Percentiles rank a stretch among this genome's conserved stretches.
Evolutionary conservation across 208 protist genomes (phyloP).

Genomic region (Leishmania gerbilli): DNA sequence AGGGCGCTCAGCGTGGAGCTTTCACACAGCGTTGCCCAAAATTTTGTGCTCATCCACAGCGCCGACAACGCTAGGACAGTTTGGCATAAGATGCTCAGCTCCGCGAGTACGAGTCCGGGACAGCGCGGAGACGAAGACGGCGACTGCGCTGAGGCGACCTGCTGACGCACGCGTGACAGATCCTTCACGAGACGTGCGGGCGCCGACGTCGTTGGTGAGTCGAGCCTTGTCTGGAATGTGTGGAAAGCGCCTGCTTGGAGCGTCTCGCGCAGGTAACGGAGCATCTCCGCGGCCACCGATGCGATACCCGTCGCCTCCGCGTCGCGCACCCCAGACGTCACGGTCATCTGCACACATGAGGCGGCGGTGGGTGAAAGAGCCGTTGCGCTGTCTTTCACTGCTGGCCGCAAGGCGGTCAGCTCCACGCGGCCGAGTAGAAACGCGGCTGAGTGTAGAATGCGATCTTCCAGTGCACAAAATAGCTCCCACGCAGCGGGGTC

Average conservation of each 20-base stretch:
- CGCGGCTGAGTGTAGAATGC: slow-evolving; percentile 3
- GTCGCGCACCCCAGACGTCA: neutral
- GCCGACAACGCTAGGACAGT: slow-evolving; percentile 17
- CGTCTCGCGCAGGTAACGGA: neutral
- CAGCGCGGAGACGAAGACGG: neutral
- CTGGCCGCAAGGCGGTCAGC: slow-evolving; percentile 1
- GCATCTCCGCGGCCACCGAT: neutral
- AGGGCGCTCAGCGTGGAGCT: slow-evolving; percentile 5
- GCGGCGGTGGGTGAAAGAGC: neutral
- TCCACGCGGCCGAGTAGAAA: neutral
- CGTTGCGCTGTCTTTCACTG: neutral
- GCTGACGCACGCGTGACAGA: neutral
- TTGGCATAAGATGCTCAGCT: neutral
- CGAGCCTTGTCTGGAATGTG: neutral
- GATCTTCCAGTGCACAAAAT: neutral
- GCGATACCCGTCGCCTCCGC: neutral
- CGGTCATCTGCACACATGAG: neutral
- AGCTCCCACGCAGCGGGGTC: slow-evolving; percentile 3
- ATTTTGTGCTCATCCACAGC: slow-evolving; percentile 31
- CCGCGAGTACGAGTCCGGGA: slow-evolving; percentile 1
- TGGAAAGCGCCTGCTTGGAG: neutral
- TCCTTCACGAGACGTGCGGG: neutral
- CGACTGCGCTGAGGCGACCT: neutral
- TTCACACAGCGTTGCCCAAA: slow-evolving; percentile 16
- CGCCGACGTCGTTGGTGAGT: neutral